Conservation (phyloP, 164 flowering plant species). For the Macadamia tetraphylla region DNA sequence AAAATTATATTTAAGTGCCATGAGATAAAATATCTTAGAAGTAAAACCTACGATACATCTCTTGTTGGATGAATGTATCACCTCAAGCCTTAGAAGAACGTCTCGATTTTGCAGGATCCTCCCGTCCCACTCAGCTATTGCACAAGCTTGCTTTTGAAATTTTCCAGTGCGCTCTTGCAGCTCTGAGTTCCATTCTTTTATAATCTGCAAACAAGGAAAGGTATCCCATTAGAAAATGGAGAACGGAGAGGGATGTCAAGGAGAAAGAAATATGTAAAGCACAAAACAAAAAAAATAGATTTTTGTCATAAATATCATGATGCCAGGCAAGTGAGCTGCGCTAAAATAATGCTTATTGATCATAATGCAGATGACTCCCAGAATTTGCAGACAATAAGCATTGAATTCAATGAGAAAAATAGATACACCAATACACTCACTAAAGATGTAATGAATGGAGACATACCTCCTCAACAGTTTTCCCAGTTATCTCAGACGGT, state of each 20-base stretch:
- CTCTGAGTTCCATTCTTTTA: slow-evolving; percentile 97
- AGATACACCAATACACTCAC: background rate
- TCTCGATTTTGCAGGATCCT: slow-evolving; percentile 89
- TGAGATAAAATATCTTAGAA: background rate
- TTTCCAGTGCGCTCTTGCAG: slow-evolving; percentile 90
- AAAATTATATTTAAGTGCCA: no score
- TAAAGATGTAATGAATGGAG: background rate
- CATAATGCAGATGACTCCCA: no score
- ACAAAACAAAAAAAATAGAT: no score
- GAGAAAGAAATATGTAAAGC: background rate
- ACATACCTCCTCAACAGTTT: slow-evolving; percentile 91
- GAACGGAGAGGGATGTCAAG: no score
- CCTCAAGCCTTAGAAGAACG: slow-evolving; percentile 93
- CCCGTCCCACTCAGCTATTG: slow-evolving; percentile 95
- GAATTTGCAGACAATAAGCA: no score
- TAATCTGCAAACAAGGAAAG: slow-evolving; percentile 44
- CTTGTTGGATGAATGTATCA: slow-evolving; percentile 16
- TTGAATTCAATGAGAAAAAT: no score
- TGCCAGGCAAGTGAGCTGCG: no score
- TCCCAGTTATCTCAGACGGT: slow-evolving; percentile 95
- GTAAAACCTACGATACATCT: background rate
- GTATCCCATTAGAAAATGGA: background rate
- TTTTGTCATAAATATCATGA: no score
- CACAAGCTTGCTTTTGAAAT: slow-evolving; percentile 86
- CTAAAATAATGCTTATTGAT: no score